These are phyloP conservation scores for Cladophialophora yegresii DNA, from an alignment of 2,329 filamentous ascomycete genomes.

Conservation along the genomic window DNA sequence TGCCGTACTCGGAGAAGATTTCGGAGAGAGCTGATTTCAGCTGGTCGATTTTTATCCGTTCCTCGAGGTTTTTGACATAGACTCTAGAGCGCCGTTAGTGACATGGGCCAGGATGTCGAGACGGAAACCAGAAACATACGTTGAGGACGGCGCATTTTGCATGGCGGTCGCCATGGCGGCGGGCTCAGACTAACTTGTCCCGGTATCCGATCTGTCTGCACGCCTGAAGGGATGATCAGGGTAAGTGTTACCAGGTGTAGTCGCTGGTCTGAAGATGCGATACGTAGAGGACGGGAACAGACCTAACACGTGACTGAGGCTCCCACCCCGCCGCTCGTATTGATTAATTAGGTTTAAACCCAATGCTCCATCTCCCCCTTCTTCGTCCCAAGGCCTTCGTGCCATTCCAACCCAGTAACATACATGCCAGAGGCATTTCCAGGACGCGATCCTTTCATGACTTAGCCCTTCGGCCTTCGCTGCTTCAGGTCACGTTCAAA, in stretches of 20 bases:
- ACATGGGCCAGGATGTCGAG: slow-evolving; percentile 5
- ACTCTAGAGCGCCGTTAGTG: slow-evolving; percentile 18
- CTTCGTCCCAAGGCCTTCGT: background rate
- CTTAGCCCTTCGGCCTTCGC: background rate
- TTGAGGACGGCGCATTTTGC: slow-evolving; percentile 34
- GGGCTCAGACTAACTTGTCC: background rate
- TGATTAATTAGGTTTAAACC: too few relatives aligned
- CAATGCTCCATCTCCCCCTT: background rate
- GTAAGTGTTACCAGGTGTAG: background rate
- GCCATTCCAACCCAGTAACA: background rate
- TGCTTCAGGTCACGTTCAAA: background rate
- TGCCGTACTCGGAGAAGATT: slow-evolving; percentile 87
- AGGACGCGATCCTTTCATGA: background rate
- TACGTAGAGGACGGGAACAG: background rate
- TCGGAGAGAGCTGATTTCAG: slow-evolving; percentile 72
- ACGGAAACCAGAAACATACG: slow-evolving; percentile 25
- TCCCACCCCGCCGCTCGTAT: background rate
- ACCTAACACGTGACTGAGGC: background rate
- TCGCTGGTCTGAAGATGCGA: background rate
- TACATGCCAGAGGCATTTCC: background rate
- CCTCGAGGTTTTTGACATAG: slow-evolving; percentile 77
- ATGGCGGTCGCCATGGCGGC: slow-evolving; percentile 29
- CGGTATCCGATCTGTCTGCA: background rate
- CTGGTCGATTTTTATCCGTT: slow-evolving; percentile 79
- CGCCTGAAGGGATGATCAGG: background rate